Evolutionary conservation across 116 monocot species (phyloP).

Genomic region (Dioscorea cayenensis): DNA sequence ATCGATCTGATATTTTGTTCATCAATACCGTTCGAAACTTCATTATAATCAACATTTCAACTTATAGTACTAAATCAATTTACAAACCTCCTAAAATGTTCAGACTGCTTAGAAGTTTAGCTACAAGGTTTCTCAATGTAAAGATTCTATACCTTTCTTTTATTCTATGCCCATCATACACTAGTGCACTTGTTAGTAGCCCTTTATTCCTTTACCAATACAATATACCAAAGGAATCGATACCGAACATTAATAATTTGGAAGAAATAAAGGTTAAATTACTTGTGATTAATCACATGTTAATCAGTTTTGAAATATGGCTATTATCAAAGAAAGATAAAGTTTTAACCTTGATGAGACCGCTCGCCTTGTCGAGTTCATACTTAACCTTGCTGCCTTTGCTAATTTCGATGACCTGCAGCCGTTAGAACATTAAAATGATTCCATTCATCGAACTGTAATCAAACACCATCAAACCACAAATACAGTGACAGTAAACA

Average conservation of each 20-base stretch:
- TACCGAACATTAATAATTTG: too few relatives aligned
- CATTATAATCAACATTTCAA: too few relatives aligned
- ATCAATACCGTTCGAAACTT: not conserved
- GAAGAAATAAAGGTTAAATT: too few relatives aligned
- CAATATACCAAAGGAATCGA: too few relatives aligned
- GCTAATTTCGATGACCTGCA: conserved; percentile 77
- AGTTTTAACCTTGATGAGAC: conserved; percentile 63
- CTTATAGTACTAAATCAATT: too few relatives aligned
- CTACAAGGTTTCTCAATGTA: not conserved
- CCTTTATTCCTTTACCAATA: too few relatives aligned
- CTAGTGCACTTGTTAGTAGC: not conserved
- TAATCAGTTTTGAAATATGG: too few relatives aligned
- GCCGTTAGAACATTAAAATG: not conserved
- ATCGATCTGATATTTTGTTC: conserved; percentile 41
- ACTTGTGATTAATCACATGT: too few relatives aligned
- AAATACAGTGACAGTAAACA: too few relatives aligned
- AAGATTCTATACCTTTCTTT: not conserved
- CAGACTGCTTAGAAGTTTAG: not conserved
- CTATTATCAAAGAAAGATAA: not conserved
- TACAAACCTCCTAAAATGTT: too few relatives aligned
- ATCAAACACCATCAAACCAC: too few relatives aligned
- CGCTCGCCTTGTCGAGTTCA: conserved; percentile 70
- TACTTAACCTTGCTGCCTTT: conserved; percentile 93
- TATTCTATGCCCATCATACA: not conserved
- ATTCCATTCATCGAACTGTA: too few relatives aligned